phyloP scores from a whole-genome alignment of 176 grass and related monocot species.

The Neostapfia colusana region DNA sequence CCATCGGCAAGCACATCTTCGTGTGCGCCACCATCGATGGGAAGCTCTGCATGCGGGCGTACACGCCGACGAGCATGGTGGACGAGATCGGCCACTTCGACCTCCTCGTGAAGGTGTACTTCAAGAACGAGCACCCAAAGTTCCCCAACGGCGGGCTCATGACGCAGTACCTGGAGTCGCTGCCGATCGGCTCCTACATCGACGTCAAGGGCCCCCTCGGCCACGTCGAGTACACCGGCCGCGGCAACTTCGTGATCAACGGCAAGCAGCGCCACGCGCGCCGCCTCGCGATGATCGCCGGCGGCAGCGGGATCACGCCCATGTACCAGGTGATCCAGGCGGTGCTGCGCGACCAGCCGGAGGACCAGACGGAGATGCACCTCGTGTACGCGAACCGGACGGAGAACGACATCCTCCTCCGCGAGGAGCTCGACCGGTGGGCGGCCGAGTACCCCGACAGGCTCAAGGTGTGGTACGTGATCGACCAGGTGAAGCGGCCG shows the following conservation, averaged over 20 bases:
- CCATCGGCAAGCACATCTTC: slow-evolving; percentile 92
- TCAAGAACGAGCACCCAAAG: slow-evolving; percentile 81
- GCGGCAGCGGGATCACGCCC: slow-evolving; percentile 89
- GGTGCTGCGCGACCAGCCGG: slow-evolving; percentile 73
- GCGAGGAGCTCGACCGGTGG: slow-evolving; percentile 79
- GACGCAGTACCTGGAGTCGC: slow-evolving; percentile 72
- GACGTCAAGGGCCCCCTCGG: slow-evolving; percentile 81
- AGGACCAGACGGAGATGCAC: slow-evolving; percentile 80
- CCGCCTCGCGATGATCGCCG: slow-evolving; percentile 73
- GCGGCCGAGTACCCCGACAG: slow-evolving; percentile 55
- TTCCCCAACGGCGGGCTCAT: slow-evolving; percentile 89
- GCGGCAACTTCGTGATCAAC: slow-evolving; percentile 65
- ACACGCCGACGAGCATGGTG: slow-evolving; percentile 76
- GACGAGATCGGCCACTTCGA: slow-evolving; percentile 81
- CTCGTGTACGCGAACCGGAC: slow-evolving; percentile 86
- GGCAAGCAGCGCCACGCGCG: slow-evolving; percentile 59
- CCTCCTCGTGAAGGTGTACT: slow-evolving; percentile 89
- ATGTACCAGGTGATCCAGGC: slow-evolving; percentile 95
- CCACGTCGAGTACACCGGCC: slow-evolving; percentile 83
- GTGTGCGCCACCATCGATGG: slow-evolving; percentile 68
- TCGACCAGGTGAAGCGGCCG: slow-evolving; percentile 60
- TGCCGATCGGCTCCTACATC: slow-evolving; percentile 50
- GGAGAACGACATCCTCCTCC: slow-evolving; percentile 81
- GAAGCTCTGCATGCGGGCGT: slow-evolving; percentile 83
- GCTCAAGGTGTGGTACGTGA: slow-evolving; percentile 93